phyloP scores from a whole-genome alignment of 2,329 filamentous ascomycete species.

The Fusarium torreyae region DNA sequence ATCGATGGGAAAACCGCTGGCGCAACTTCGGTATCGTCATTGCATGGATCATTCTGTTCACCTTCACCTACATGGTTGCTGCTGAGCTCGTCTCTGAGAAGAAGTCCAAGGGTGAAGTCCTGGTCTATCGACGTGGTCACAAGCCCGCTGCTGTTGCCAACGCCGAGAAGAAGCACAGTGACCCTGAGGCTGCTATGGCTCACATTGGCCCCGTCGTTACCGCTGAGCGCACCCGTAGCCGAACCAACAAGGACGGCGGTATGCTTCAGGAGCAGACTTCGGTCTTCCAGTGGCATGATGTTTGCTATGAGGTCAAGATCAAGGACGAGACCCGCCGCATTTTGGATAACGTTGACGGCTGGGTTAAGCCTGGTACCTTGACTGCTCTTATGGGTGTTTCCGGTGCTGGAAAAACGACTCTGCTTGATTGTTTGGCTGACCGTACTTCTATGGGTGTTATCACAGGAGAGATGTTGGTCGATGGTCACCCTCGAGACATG shows the following conservation, averaged over 20 bases:
- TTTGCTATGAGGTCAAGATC: constrained; percentile 84
- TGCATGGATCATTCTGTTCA: constrained; percentile 75
- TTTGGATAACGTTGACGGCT: constrained; percentile 89
- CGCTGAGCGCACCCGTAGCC: constrained; percentile 57
- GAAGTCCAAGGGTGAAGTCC: constrained; percentile 82
- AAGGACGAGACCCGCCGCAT: constrained; percentile 83
- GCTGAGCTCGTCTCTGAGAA: constrained; percentile 76
- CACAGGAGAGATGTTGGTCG: constrained; percentile 82
- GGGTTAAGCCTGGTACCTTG: constrained; percentile 92
- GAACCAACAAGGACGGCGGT: constrained; percentile 59
- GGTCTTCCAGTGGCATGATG: constrained; percentile 88
- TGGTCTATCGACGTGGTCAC: constrained; percentile 81
- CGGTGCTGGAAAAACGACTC: constrained; percentile 94
- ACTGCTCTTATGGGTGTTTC: constrained; percentile 94
- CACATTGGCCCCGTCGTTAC: constrained; percentile 66
- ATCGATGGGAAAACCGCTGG: constrained; percentile 74
- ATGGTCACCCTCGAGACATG: constrained; percentile 76
- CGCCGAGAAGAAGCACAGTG: constrained; percentile 74
- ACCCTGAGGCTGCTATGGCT: constrained; percentile 68
- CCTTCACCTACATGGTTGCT: constrained; percentile 72
- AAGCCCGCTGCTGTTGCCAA: constrained; percentile 70
- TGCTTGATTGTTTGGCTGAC: constrained; percentile 88
- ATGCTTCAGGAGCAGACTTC: constrained; percentile 73
- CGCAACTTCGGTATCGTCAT: constrained; percentile 80
- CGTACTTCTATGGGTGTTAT: constrained; percentile 92